Conservation (phyloP, 1,284 basidiomycete genomes). For the Leccinum insolens region DNA sequence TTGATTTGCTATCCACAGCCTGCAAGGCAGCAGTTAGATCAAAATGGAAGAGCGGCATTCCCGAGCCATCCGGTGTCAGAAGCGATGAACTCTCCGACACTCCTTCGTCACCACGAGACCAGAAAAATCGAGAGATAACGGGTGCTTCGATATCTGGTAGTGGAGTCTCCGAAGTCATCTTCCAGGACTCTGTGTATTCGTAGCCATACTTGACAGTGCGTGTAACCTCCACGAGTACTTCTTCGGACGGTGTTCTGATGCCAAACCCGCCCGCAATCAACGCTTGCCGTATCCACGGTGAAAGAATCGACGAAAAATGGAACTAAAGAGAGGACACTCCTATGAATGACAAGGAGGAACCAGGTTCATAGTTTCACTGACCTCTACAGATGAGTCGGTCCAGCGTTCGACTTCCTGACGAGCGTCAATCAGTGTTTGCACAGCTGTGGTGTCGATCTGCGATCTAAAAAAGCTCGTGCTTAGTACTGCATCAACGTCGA, state of each 20-base stretch:
- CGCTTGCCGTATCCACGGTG: conserved; percentile 92
- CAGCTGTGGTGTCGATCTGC: conserved; percentile 85
- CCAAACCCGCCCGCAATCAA: conserved; percentile 90
- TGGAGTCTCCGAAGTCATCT: conserved; percentile 18
- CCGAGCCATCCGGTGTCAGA: conserved; percentile 38
- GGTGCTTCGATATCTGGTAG: conserved; percentile 41
- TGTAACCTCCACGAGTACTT: conserved; percentile 65
- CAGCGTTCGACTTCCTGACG: conserved; percentile 87
- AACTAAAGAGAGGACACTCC: conserved; percentile 50
- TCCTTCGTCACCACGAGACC: conserved; percentile 2
- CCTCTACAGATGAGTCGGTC: conserved; percentile 80
- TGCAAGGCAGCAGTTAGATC: conserved; percentile 75
- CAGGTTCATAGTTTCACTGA: conserved; percentile 32
- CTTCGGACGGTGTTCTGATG: conserved; percentile 46
- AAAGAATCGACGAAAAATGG: conserved; percentile 88
- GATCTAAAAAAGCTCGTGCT: conserved; percentile 45
- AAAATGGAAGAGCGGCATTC: conserved; percentile 89
- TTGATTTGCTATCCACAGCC: conserved; percentile 55
- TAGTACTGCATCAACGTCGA: background rate
- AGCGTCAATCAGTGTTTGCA: conserved; percentile 91
- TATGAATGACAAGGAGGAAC: background rate
- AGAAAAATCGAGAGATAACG: conserved; percentile 28
- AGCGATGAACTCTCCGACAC: conserved; percentile 40
- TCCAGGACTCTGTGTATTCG: conserved; percentile 28
- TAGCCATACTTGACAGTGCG: conserved; percentile 68